Conservation (phyloP, 352 stramenopile species). For the Pythium pyrilobum region DNA sequence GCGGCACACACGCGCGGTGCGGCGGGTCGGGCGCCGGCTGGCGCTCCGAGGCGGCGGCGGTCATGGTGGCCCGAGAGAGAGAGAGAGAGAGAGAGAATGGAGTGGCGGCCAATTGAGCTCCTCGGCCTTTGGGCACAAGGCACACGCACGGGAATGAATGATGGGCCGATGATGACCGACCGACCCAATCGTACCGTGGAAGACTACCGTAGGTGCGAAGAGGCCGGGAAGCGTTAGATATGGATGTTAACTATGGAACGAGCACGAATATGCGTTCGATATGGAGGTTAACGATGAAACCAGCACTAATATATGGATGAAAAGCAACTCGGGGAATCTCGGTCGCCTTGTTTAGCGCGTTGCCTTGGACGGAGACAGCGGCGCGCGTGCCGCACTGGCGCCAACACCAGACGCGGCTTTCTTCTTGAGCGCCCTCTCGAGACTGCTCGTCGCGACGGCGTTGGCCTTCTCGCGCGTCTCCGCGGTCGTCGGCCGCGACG, state of each 20-base stretch:
- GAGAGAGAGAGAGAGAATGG: neutral
- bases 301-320: conserved; percentile 10
- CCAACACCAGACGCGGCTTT: conserved; percentile 20
- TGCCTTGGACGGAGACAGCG: no score
- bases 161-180: no score
- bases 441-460: conserved; percentile 24
- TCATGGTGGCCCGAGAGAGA: neutral
- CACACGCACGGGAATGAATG: neutral
- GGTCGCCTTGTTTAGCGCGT: no score
- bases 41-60: conserved; percentile 5
- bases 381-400: no score
- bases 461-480: conserved; percentile 14
- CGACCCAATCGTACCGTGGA: neutral
- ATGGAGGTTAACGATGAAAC: neutral
- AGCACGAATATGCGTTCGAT: no score
- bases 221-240: conserved; percentile 2
- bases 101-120: neutral
- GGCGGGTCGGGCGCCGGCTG: conserved; percentile 37
- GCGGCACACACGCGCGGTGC: conserved; percentile 32
- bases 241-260: neutral
- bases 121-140: neutral
- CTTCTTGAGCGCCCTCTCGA: conserved; percentile 47
- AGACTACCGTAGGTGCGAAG: neutral
- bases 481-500: conserved; percentile 8
- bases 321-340: conserved; percentile 5